These are phyloP conservation scores for Ceratocystiopsis brevicomis DNA, from an alignment of 2,329 filamentous ascomycete species.

Conservation along the genomic window DNA sequence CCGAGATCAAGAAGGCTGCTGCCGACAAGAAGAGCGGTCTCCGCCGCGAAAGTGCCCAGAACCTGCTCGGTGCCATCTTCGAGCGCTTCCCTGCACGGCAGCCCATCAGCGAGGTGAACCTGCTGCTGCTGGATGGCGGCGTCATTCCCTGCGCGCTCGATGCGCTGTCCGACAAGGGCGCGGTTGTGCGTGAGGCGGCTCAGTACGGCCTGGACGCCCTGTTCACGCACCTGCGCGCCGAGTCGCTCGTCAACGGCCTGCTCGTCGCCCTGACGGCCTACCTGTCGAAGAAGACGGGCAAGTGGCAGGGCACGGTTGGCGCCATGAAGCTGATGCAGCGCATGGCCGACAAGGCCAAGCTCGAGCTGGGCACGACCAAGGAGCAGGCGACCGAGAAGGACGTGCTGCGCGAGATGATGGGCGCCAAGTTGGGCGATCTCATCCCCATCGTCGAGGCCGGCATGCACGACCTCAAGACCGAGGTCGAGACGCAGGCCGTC, in stretches of 20 bases:
- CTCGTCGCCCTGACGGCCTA: conserved; percentile 60
- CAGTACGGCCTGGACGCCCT: conserved; percentile 87
- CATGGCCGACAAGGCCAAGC: conserved; percentile 89
- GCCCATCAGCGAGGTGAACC: conserved; percentile 59
- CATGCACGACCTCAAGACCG: conserved; percentile 91
- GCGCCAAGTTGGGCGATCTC: conserved; percentile 63
- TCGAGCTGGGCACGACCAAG: conserved; percentile 56
- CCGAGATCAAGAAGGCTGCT: conserved; percentile 52
- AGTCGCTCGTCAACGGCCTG: conserved; percentile 67
- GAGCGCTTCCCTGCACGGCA: conserved; percentile 70
- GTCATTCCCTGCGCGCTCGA: conserved; percentile 61
- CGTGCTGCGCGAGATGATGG: conserved; percentile 76
- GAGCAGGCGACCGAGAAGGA: conserved; percentile 81
- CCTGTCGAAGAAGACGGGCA: conserved; percentile 65
- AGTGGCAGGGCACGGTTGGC: conserved; percentile 92
- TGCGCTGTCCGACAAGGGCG: conserved; percentile 72
- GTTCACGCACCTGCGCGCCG: conserved; percentile 59
- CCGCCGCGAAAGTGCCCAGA: conserved; percentile 79
- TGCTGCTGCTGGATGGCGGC: conserved; percentile 64
- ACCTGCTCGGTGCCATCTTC: conserved; percentile 81
- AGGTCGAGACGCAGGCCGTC: conserved; percentile 75
- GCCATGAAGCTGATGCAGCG: conserved; percentile 70
- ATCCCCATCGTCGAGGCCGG: conserved; percentile 82
- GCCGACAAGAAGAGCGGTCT: conserved; percentile 83
- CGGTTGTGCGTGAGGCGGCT: conserved; percentile 74